phyloP scores from a whole-genome alignment of 2,329 filamentous ascomycete species.

The Colletotrichum eleusines region DNA sequence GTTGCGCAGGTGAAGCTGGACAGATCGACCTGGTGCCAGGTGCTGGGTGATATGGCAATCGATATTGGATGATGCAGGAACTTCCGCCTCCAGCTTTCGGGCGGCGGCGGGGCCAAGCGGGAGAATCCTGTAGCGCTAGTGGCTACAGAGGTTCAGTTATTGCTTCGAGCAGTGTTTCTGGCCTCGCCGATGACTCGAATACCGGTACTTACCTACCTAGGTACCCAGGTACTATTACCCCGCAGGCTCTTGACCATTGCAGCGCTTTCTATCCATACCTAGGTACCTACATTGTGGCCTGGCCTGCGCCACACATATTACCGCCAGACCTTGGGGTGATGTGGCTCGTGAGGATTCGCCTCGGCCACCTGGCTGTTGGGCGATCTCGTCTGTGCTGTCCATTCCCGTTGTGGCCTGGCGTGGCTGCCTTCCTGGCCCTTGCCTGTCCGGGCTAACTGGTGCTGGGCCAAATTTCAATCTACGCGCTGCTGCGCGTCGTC shows the following conservation, averaged over 20 bases:
- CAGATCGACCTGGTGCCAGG: conserved; percentile 20
- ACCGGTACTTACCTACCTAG: no score
- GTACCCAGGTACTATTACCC: no score
- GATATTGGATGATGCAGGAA: conserved; percentile 40
- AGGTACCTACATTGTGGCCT: not conserved
- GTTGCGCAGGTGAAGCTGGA: conserved; percentile 39
- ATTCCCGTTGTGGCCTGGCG: conserved; percentile 19
- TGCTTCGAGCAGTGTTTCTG: conserved; percentile 23
- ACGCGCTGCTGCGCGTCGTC: conserved; percentile 38
- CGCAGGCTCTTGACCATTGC: no score
- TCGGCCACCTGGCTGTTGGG: conserved; percentile 15
- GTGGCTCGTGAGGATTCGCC: conserved; percentile 15
- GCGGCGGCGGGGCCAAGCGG: conserved; percentile 30
- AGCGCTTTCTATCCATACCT: no score
- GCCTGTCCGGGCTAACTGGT: conserved; percentile 7
- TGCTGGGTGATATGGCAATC: conserved; percentile 36
- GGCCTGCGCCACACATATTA: conserved; percentile 21
- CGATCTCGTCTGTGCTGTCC: not conserved
- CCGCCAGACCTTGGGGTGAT: not conserved
- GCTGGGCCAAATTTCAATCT: conserved; percentile 38
- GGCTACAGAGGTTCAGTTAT: conserved; percentile 27
- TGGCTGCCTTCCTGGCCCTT: conserved; percentile 26
- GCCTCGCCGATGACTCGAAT: no score
- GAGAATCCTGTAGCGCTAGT: conserved; percentile 22
- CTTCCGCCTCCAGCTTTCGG: conserved; percentile 30